Evolutionary conservation across 2,329 filamentous ascomycete species (phyloP), one percentile per base, ranked within the genome.

Genomic region (Fulvia fulva): DNA sequence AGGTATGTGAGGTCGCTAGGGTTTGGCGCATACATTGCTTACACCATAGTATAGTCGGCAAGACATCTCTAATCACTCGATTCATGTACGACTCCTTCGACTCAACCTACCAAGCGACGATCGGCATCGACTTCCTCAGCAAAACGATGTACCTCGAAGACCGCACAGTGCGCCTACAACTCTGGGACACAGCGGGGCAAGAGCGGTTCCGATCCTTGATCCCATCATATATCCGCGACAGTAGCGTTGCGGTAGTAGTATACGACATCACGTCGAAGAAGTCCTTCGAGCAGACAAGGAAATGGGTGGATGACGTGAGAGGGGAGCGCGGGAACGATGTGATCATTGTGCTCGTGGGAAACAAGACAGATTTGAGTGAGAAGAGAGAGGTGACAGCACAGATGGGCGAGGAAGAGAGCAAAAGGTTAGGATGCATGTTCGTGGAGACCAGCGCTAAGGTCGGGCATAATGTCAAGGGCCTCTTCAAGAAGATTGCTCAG

Each of bases 11-110:
- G 2, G 30, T 23, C 14, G 16, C 43, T 9, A 45, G 14, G 7
- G 11, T 30, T 19, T 45, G 21, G 41, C 28, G n/a, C 37, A 25
- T 25, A 44, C 37, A 41, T 28, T 53, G 12, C 55, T 61, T 56
- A 51, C 50, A 21, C 19, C 51, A 21, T 14, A 37, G 16, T 41
- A 1, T 75, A 97, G 94, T 99, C 70, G 94, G 94, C 74, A 99
- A 99, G 81, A 99, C 94, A 30, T 99, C 94, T 62, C 80, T 99
- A 70, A 99, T 99, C 75, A 99, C 94, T 66, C 88, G 94, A 65
- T 99, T 99, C 82, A 99, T 99, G 94, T 99, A 99, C 83, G 94
- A 99, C 78, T 97, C 94, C 50, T 99, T 99, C 81, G 94, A 99
- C 82, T 97, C 96, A 79, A 97, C 93, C 83, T 99, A 99, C 80